Evolutionary conservation across 1,284 basidiomycete genomes (phyloP).

Genomic region (Stygiomarasmius scandens): DNA sequence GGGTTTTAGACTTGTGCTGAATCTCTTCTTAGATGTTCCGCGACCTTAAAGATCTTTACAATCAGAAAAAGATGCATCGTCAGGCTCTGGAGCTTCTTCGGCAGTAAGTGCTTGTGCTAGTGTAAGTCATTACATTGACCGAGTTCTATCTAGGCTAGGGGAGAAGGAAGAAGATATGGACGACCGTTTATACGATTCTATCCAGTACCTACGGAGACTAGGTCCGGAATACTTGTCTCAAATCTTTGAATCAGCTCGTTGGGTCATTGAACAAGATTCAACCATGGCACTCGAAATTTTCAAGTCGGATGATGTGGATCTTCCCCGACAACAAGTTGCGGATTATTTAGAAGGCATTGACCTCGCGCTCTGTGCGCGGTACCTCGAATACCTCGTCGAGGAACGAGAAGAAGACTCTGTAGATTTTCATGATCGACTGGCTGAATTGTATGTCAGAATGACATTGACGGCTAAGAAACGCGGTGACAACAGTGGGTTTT

Average conservation of each 20-base stretch:
- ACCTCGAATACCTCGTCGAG: slow-evolving; percentile 86
- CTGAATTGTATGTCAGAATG: slow-evolving; percentile 80
- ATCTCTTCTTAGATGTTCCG: slow-evolving; percentile 71
- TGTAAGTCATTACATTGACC: slow-evolving; percentile 2
- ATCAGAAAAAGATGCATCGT: slow-evolving; percentile 93
- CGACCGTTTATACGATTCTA: slow-evolving; percentile 83
- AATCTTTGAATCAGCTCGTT: slow-evolving; percentile 79
- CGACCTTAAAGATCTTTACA: slow-evolving; percentile 91
- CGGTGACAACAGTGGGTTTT: slow-evolving; percentile 54
- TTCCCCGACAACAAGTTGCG: slow-evolving; percentile 78
- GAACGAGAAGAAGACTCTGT: slow-evolving; percentile 71
- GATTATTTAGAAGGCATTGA: slow-evolving; percentile 79
- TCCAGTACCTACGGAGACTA: slow-evolving; percentile 90
- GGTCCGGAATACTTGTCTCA: slow-evolving; percentile 80
- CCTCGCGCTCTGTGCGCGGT: slow-evolving; percentile 69
- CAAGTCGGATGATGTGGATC: slow-evolving; percentile 89
- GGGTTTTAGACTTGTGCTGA: no score
- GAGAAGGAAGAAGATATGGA: slow-evolving; percentile 78
- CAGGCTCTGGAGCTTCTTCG: slow-evolving; percentile 85
- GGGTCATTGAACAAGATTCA: slow-evolving; percentile 81
- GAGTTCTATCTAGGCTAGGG: slow-evolving; percentile 58
- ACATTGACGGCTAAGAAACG: slow-evolving; percentile 56
- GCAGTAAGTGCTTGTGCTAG: slow-evolving; percentile 54
- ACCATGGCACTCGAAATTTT: slow-evolving; percentile 90
- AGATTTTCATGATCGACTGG: slow-evolving; percentile 85